phyloP scores from a whole-genome alignment of 192 early-diverging fungal genomes.

The Entomortierella parvispora region DNA sequence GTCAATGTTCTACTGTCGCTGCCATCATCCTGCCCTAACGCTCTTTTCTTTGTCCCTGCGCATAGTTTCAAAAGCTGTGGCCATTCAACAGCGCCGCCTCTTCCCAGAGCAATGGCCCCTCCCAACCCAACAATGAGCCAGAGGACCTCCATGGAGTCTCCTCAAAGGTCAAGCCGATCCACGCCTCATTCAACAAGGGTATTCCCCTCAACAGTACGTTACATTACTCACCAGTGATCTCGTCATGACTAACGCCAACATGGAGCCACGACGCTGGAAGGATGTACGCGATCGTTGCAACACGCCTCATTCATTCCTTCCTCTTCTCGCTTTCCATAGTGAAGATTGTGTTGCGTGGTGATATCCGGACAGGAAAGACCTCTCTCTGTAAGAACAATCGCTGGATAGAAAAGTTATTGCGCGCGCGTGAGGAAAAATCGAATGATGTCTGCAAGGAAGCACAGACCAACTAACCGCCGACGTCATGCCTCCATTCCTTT shows the following conservation, averaged over 20 bases:
- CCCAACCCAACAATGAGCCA: slow-evolving; percentile 5
- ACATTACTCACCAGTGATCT: not conserved
- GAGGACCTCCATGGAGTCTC: slow-evolving; percentile 44
- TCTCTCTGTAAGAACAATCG: slow-evolving; percentile 65
- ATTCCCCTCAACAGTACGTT: slow-evolving; percentile 45
- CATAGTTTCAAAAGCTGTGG: slow-evolving; percentile 52
- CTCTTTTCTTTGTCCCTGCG: no score
- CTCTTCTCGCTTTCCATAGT: slow-evolving; percentile 41
- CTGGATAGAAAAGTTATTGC: no score
- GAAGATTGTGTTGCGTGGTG: slow-evolving; percentile 69
- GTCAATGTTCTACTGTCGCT: not conserved
- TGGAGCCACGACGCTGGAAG: not conserved
- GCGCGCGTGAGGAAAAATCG: not conserved
- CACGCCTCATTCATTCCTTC: not conserved
- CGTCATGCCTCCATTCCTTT: not conserved
- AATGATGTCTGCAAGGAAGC: not conserved
- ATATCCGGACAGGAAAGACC: slow-evolving; percentile 67
- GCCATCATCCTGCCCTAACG: not conserved
- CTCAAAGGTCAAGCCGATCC: slow-evolving; percentile 45
- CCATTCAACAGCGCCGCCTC: slow-evolving; percentile 23
- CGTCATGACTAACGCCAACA: not conserved
- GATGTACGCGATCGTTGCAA: not conserved
- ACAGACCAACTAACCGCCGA: slow-evolving; percentile 12
- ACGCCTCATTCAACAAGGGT: slow-evolving; percentile 50
- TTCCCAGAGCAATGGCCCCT: slow-evolving; percentile 9